Conservation (phyloP, 2,329 filamentous ascomycete genomes). For the Diaporthe sp. region DNA sequence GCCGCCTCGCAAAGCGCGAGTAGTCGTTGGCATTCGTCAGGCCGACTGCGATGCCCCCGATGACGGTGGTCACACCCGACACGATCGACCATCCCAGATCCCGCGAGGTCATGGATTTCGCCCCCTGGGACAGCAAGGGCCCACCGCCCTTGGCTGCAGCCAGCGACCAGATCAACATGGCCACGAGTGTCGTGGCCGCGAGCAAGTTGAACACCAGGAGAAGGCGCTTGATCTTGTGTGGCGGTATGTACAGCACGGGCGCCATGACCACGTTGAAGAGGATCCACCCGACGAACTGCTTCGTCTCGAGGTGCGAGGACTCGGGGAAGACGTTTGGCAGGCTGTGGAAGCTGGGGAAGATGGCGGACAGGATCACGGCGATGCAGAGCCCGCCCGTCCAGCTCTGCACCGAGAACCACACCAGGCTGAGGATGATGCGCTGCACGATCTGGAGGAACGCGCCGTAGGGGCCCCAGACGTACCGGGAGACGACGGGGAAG, state of each 20-base stretch:
- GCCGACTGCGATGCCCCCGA: slow-evolving; percentile 53
- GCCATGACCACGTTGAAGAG: slow-evolving; percentile 45
- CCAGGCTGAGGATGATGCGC: slow-evolving; percentile 56
- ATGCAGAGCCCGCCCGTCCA: slow-evolving; percentile 46
- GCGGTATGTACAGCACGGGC: slow-evolving; percentile 37
- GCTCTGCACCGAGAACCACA: slow-evolving; percentile 53
- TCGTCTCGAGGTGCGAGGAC: slow-evolving; percentile 45
- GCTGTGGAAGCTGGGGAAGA: slow-evolving; percentile 47
- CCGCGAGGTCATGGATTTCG: slow-evolving; percentile 46
- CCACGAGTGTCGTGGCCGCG: slow-evolving; percentile 53
- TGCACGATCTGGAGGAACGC: slow-evolving; percentile 56
- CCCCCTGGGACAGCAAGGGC: slow-evolving; percentile 48
- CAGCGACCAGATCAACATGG: slow-evolving; percentile 54
- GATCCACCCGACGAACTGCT: slow-evolving; percentile 50
- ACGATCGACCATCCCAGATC: slow-evolving; percentile 55
- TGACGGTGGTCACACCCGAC: slow-evolving; percentile 55
- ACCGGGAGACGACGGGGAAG: slow-evolving; percentile 57
- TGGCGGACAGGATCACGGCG: slow-evolving; percentile 45
- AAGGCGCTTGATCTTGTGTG: slow-evolving; percentile 32
- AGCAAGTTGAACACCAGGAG: slow-evolving; percentile 50
- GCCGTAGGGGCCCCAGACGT: slow-evolving; percentile 58
- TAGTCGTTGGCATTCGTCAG: slow-evolving; percentile 39
- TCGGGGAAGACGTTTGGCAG: slow-evolving; percentile 47
- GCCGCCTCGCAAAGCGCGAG: slow-evolving; percentile 37
- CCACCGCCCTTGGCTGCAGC: slow-evolving; percentile 46